These are phyloP conservation scores for Grigorovia transvaalensis DNA, from an alignment of 805 yeast species.

Conservation along the genomic window DNA sequence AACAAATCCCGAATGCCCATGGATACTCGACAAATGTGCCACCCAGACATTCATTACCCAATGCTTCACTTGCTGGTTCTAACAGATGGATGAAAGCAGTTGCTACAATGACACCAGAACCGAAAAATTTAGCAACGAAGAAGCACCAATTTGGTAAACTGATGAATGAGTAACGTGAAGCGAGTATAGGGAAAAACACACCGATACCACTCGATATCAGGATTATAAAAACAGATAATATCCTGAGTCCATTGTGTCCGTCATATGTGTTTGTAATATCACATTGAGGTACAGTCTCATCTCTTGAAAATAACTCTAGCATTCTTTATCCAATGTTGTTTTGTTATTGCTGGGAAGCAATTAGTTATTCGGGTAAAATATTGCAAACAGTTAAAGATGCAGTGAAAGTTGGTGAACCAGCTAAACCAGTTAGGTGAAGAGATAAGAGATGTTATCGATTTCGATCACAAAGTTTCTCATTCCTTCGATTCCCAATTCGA, in stretches of 20 bases:
- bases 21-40: constrained; percentile 45
- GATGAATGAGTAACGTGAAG: constrained; percentile 48
- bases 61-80: constrained; percentile 35
- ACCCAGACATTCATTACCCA: constrained; percentile 47
- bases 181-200: constrained; percentile 49
- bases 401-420: too few species aligned
- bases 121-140: constrained; percentile 58
- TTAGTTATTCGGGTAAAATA: too few species aligned
- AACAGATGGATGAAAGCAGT: constrained; percentile 65
- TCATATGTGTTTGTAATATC: constrained; percentile 34
- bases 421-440: too few species aligned
- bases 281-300: constrained; percentile 28
- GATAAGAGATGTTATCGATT: background rate
- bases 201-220: constrained; percentile 49
- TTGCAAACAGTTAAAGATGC: too few species aligned
- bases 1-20: constrained; percentile 47
- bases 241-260: constrained; percentile 35
- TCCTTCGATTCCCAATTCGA: background rate
- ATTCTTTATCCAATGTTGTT: background rate
- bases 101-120: constrained; percentile 69
- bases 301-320: constrained; percentile 6
- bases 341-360: too few species aligned
- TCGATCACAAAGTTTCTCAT: background rate
- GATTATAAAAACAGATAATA: constrained; percentile 54
- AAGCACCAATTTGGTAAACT: constrained; percentile 53